Conservation (phyloP, 805 yeast species). For the Wickerhamomyces kurtzmanii region DNA sequence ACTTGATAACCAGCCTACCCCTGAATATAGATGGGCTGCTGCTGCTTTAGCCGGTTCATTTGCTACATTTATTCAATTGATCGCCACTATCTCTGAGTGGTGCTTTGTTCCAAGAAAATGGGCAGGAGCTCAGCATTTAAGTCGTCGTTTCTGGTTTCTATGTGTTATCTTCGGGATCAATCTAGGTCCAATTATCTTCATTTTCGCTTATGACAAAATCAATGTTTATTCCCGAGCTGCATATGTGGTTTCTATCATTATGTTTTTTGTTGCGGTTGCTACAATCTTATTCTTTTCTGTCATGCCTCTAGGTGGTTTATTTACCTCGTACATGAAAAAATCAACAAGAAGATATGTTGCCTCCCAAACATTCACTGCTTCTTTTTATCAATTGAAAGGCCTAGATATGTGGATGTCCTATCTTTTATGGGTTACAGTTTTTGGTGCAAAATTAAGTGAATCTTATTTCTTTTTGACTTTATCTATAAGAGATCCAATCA, state of each 20-base stretch:
- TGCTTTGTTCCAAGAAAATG: slow-evolving; percentile 93
- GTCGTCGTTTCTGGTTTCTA: slow-evolving; percentile 78
- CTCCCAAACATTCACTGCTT: slow-evolving; percentile 93
- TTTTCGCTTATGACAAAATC: slow-evolving; percentile 72
- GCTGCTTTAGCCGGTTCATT: slow-evolving; percentile 88
- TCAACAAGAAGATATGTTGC: slow-evolving; percentile 83
- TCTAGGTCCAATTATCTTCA: slow-evolving; percentile 79
- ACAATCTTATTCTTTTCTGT: slow-evolving; percentile 81
- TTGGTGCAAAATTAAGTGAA: slow-evolving; percentile 81
- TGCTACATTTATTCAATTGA: slow-evolving; percentile 71
- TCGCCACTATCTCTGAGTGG: slow-evolving; percentile 92
- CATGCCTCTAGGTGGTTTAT: slow-evolving; percentile 95
- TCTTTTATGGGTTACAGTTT: slow-evolving; percentile 81
- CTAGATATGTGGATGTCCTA: slow-evolving; percentile 95
- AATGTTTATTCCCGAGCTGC: slow-evolving; percentile 63
- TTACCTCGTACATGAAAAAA: slow-evolving; percentile 85
- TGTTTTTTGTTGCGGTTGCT: slow-evolving; percentile 79
- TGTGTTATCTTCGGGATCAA: slow-evolving; percentile 56
- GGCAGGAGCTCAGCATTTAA: slow-evolving; percentile 98
- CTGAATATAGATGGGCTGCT: slow-evolving; percentile 89
- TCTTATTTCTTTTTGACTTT: slow-evolving; percentile 88
- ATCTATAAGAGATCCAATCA: slow-evolving; percentile 89
- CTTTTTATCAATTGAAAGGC: slow-evolving; percentile 71
- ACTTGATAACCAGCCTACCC: slow-evolving; percentile 74
- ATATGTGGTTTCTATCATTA: slow-evolving; percentile 70